These are phyloP conservation scores for Penicillium palitans DNA, from an alignment of 2,329 filamentous ascomycete species.

Conservation along the genomic window DNA sequence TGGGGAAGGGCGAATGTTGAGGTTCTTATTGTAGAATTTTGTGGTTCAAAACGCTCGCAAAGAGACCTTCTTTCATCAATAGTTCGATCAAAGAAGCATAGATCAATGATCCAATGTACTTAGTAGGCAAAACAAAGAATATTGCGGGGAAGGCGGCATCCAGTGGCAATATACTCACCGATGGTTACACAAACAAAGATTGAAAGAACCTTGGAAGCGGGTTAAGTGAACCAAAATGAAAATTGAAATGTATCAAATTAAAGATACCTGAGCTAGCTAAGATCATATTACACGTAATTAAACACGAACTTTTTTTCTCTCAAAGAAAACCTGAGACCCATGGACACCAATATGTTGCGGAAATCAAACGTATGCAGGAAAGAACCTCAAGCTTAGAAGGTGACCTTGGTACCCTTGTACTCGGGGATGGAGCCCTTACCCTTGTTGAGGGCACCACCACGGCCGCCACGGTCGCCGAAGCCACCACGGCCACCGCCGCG, in stretches of 20 bases:
- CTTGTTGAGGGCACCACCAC: slow-evolving; percentile 49
- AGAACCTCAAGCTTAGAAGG: slow-evolving; percentile 52
- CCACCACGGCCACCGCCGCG: slow-evolving; percentile 50
- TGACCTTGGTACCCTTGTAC: slow-evolving; percentile 79
- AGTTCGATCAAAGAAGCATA: not conserved
- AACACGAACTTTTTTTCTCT: slow-evolving; percentile 25
- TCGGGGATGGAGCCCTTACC: slow-evolving; percentile 60
- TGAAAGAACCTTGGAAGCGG: not conserved
- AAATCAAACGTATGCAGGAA: slow-evolving; percentile 18
- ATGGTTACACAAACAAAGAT: not conserved
- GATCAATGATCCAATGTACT: not conserved
- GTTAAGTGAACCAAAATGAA: not conserved
- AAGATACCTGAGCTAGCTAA: slow-evolving; percentile 15
- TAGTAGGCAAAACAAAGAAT: slow-evolving; percentile 8
- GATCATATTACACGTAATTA: slow-evolving; percentile 17
- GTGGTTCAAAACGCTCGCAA: not conserved
- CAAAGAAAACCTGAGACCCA: slow-evolving; percentile 21
- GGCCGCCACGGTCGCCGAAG: slow-evolving; percentile 52
- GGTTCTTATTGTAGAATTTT: not conserved
- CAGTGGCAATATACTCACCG: slow-evolving; percentile 4
- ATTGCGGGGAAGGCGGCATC: slow-evolving; percentile 10
- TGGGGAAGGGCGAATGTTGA: not conserved
- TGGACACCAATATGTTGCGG: slow-evolving; percentile 22
- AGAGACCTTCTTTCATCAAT: not conserved
- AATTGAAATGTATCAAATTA: slow-evolving; percentile 22